A percentile compares a stretch with the other conserved stretches of the same genome.
phyloP scores from a whole-genome alignment of 345 rosid species.

The Pistacia vera region DNA sequence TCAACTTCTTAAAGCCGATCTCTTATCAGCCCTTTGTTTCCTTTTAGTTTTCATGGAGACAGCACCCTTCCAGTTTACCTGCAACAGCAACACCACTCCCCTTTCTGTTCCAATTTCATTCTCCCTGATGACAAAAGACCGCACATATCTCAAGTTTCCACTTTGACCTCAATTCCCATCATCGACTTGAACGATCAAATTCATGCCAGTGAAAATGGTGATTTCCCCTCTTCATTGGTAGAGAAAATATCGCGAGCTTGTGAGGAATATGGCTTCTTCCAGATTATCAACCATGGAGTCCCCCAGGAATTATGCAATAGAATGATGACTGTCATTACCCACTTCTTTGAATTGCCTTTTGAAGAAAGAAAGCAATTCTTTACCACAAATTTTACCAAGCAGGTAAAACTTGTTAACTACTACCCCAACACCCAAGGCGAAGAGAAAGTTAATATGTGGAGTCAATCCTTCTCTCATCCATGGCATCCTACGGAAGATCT shows the following conservation, averaged over 20 bases:
- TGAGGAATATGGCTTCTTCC: conserved; percentile 30
- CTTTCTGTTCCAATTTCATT: conserved; percentile 2
- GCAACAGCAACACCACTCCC: background rate
- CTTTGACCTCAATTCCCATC: conserved; percentile 21
- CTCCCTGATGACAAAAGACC: conserved; percentile 29
- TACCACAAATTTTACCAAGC: conserved; percentile 16
- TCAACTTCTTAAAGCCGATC: background rate
- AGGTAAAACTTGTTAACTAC: conserved; percentile 18
- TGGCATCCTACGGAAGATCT: conserved; percentile 17
- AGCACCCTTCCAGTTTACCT: background rate
- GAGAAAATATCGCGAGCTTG: conserved; percentile 24
- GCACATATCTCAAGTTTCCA: conserved; percentile 14
- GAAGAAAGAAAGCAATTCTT: conserved; percentile 14
- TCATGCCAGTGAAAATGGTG: background rate
- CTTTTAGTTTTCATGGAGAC: conserved; percentile 17
- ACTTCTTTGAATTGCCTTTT: conserved; percentile 21
- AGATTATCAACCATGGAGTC: conserved; percentile 19
- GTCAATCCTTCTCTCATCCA: conserved; percentile 25
- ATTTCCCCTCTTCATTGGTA: background rate
- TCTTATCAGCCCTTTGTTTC: background rate
- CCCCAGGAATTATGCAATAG: conserved; percentile 17
- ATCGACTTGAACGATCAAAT: conserved; percentile 10
- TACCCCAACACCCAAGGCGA: conserved; percentile 1
- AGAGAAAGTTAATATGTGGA: conserved; percentile 26
- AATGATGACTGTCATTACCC: conserved; percentile 13